phyloP scores from a whole-genome alignment of 805 yeast species.

The Starmerella riodocensis region DNA sequence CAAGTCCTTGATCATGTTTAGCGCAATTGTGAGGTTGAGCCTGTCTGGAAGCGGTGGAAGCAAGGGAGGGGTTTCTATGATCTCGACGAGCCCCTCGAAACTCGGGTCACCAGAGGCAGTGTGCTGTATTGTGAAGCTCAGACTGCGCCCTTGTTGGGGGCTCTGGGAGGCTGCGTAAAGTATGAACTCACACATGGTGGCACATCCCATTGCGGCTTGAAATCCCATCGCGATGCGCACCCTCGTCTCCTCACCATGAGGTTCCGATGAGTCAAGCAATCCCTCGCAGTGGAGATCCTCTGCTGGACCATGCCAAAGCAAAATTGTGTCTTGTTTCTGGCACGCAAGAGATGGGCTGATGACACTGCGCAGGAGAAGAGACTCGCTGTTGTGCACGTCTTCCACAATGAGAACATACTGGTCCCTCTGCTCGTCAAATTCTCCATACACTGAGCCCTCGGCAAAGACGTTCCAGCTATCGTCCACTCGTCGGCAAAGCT shows the following conservation, averaged over 20 bases:
- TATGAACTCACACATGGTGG: conserved; percentile 67
- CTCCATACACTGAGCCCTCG: conserved; percentile 80
- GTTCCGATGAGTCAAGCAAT: not conserved
- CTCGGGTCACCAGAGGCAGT: not conserved
- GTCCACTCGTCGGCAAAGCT: conserved; percentile 70
- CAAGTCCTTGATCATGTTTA: conserved; percentile 46
- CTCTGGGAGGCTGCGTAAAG: conserved; percentile 48
- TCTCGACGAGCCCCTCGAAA: conserved; percentile 49
- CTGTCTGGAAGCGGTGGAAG: conserved; percentile 49
- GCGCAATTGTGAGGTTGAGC: conserved; percentile 40
- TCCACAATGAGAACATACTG: conserved; percentile 51
- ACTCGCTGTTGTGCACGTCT: conserved; percentile 50
- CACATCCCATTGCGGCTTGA: conserved; percentile 85
- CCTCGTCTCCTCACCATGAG: not conserved
- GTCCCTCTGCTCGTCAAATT: conserved; percentile 28
- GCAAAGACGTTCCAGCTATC: conserved; percentile 88
- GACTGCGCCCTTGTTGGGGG: conserved; percentile 22
- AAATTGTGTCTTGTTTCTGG: conserved; percentile 85
- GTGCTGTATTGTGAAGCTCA: conserved; percentile 14
- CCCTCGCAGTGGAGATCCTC: conserved; percentile 24
- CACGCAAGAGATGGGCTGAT: conserved; percentile 70
- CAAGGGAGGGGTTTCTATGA: conserved; percentile 65
- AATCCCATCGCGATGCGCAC: conserved; percentile 71
- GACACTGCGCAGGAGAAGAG: conserved; percentile 47
- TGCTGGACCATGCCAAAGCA: conserved; percentile 73